phyloP scores from a whole-genome alignment of 352 stramenopile genomes.

The Globisporangium canariense region DNA sequence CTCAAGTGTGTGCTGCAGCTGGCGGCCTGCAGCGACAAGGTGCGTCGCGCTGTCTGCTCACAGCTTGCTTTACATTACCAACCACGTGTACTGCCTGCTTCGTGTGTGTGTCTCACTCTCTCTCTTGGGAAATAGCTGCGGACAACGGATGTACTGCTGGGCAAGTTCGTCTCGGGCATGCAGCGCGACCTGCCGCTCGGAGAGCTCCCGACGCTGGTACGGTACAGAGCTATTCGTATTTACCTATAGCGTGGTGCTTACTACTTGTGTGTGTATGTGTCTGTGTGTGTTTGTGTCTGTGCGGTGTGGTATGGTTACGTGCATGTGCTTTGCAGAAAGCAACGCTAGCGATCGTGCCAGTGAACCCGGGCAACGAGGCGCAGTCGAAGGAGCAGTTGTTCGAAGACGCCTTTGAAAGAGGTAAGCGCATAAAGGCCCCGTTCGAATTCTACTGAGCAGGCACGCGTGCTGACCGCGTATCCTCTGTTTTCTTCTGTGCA shows the following conservation, averaged over 20 bases:
- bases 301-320: conserved; percentile 6
- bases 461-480: neutral
- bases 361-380: conserved; percentile 25
- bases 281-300: neutral
- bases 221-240: neutral
- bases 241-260: neutral
- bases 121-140: conserved; percentile 34
- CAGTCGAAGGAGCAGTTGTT: conserved; percentile 48
- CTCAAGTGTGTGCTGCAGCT: conserved; percentile 78
- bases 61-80: too few relatives aligned
- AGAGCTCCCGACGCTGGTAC: conserved; percentile 47
- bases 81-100: neutral
- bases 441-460: too few relatives aligned
- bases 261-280: neutral
- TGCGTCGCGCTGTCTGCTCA: conserved; percentile 9
- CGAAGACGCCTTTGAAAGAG: conserved; percentile 49
- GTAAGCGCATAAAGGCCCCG: conserved; percentile 5
- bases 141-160: conserved; percentile 45
- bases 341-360: conserved; percentile 53
- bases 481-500: neutral
- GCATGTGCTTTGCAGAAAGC: conserved; percentile 32
- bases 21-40: conserved; percentile 72
- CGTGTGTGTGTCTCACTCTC: neutral
- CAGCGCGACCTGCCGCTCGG: conserved; percentile 34
- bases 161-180: conserved; percentile 37